Evolutionary conservation across 306 rosid species (phyloP).

Genomic region (Vicia villosa): DNA sequence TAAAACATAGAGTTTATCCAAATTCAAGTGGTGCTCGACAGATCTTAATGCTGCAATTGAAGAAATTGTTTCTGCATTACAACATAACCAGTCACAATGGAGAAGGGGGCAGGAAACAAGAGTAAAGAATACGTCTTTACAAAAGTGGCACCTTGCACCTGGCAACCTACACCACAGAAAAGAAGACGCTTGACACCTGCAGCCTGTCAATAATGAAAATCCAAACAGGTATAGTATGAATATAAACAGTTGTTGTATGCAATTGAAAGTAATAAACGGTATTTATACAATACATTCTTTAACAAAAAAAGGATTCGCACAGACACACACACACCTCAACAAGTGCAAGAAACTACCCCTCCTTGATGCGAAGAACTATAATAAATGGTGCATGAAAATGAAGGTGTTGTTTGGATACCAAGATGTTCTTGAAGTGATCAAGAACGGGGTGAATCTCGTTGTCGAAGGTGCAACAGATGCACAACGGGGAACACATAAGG

Average conservation of each 20-base stretch:
- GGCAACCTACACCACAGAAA: constrained; percentile 99
- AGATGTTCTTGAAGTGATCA: no score
- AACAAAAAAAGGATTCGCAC: constrained; percentile 37
- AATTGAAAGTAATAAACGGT: constrained; percentile 18
- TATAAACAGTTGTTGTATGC: not conserved
- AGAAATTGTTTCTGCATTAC: constrained; percentile 97
- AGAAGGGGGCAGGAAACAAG: constrained; percentile 43
- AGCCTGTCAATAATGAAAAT: constrained; percentile 61
- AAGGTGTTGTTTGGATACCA: no score
- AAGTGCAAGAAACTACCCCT: no score
- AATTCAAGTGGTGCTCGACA: constrained; percentile 84
- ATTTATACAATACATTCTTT: constrained; percentile 21
- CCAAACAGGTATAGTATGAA: constrained; percentile 12
- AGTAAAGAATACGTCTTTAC: constrained; percentile 11
- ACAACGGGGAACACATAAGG: no score
- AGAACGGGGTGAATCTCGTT: no score
- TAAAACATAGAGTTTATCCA: constrained; percentile 94
- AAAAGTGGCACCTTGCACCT: constrained; percentile 79
- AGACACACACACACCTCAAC: constrained; percentile 62
- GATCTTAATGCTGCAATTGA: constrained; percentile 96
- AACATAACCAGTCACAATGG: constrained; percentile 72
- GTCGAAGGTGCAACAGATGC: no score
- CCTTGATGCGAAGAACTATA: no score
- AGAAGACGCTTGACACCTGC: constrained; percentile 96
- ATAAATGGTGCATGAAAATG: no score